Percentiles rank a stretch among this genome's conserved stretches.
phyloP scores from a whole-genome alignment of 495 filamentous ascomycete species.

The Talaromyces trachyspermus region DNA sequence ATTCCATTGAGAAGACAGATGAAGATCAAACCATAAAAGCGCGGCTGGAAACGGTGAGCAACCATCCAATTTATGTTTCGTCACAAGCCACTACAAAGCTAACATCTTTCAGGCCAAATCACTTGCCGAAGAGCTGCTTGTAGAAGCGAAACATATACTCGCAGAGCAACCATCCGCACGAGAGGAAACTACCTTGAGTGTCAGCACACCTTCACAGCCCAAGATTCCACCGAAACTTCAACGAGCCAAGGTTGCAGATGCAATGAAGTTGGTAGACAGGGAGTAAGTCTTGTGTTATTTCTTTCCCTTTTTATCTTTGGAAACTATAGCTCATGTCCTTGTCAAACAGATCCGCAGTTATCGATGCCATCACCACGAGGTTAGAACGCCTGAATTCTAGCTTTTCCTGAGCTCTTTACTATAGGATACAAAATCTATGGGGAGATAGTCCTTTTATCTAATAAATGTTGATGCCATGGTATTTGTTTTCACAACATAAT shows the following conservation, averaged over 20 bases:
- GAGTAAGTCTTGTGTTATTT: constrained; percentile 38
- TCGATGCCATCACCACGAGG: constrained; percentile 34
- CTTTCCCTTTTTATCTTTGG: background rate
- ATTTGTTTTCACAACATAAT: too few species aligned
- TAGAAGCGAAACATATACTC: constrained; percentile 35
- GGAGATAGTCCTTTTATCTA: too few species aligned
- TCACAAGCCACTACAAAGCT: background rate
- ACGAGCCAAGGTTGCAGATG: constrained; percentile 58
- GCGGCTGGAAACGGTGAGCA: constrained; percentile 33
- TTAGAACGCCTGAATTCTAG: constrained; percentile 27
- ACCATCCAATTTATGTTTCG: background rate
- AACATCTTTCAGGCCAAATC: constrained; percentile 30
- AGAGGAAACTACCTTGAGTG: constrained; percentile 24
- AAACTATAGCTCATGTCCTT: constrained; percentile 7
- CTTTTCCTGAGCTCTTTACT: constrained; percentile 7
- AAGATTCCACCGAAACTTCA: constrained; percentile 61
- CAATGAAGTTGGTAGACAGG: constrained; percentile 63
- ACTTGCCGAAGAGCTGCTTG: constrained; percentile 44
- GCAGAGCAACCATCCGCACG: constrained; percentile 19
- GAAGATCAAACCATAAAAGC: constrained; percentile 20
- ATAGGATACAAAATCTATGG: too few species aligned
- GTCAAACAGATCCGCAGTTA: constrained; percentile 26
- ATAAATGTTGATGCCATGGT: too few species aligned
- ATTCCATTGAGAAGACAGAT: constrained; percentile 20
- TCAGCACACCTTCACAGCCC: constrained; percentile 23